A percentile compares a stretch with the other conserved stretches of the same genome.
Conservation (phyloP, 148 eudicot species). For the Arctostaphylos glauca region DNA sequence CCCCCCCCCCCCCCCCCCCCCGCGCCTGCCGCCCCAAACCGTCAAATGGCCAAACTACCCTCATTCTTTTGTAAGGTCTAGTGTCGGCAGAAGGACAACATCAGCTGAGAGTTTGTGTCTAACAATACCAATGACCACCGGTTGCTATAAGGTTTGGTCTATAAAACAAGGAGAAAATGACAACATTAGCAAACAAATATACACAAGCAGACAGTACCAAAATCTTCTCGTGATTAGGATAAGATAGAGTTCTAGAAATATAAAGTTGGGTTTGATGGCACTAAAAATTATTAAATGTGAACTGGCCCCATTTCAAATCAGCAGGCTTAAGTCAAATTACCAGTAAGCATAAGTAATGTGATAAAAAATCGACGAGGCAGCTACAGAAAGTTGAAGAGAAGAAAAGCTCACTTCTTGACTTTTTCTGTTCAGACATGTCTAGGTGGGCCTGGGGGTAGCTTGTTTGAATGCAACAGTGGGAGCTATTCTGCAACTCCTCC, state of each 20-base stretch:
- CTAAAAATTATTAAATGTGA: no score
- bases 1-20: no score
- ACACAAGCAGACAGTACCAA: constrained; percentile 11
- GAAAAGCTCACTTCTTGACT: no score
- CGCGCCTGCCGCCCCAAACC: no score
- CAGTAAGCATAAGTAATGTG: no score
- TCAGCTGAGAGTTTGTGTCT: background rate
- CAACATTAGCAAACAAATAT: constrained; percentile 4
- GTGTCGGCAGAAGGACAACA: constrained; percentile 29
- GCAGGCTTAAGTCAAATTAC: background rate
- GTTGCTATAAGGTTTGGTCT: background rate
- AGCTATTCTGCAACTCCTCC: constrained; percentile 85
- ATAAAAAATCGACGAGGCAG: no score
- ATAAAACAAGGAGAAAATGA: constrained; percentile 22
- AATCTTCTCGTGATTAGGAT: no score
- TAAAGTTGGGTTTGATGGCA: background rate
- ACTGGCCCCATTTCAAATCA: background rate
- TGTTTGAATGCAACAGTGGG: constrained; percentile 97
- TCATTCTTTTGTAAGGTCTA: constrained; percentile 13
- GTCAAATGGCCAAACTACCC: constrained; percentile 23
- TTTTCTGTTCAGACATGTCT: constrained; percentile 15
- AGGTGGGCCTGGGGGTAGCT: constrained; percentile 37
- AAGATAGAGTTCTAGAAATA: no score
- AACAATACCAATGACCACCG: background rate
- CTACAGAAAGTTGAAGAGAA: no score